These are phyloP conservation scores for Aureobasidium sp. DNA, from an alignment of 2,329 filamentous ascomycete genomes.

Conservation along the genomic window DNA sequence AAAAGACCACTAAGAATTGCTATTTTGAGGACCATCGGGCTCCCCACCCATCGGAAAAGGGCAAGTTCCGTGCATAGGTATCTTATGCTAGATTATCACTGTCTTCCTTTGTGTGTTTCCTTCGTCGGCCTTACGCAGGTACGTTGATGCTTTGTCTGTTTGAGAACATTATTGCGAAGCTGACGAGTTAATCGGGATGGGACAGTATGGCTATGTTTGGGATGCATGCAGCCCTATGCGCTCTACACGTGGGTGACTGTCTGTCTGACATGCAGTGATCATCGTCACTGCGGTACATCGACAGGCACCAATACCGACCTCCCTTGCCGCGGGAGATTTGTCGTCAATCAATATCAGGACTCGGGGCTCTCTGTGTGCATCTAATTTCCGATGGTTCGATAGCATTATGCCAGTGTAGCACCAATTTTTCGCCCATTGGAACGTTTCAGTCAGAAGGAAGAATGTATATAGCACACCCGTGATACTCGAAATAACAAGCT, in stretches of 20 bases:
- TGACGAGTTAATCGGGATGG: background rate
- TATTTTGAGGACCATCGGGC: background rate
- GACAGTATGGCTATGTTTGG: background rate
- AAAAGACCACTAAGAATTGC: background rate
- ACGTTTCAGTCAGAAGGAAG: background rate
- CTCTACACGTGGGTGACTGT: background rate
- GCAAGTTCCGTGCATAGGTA: background rate
- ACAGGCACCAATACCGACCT: background rate
- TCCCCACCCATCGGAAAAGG: background rate
- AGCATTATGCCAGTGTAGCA: background rate
- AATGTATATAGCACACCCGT: too few relatives aligned
- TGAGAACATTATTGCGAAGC: background rate
- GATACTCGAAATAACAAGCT: background rate
- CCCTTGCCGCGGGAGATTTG: background rate
- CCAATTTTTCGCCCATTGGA: background rate
- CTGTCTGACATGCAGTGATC: constrained; percentile 4
- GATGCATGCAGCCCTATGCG: constrained; percentile 4
- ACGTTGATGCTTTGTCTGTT: background rate
- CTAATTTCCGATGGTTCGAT: background rate
- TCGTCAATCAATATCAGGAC: background rate
- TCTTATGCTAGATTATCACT: background rate
- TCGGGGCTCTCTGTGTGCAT: background rate
- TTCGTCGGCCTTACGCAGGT: background rate
- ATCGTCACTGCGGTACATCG: background rate
- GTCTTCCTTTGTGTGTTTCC: background rate